Evolutionary conservation across 129 eudicot genomes (phyloP), one percentile per base, ranked within the genome.

Genomic region (Kitagawia praeruptora): DNA sequence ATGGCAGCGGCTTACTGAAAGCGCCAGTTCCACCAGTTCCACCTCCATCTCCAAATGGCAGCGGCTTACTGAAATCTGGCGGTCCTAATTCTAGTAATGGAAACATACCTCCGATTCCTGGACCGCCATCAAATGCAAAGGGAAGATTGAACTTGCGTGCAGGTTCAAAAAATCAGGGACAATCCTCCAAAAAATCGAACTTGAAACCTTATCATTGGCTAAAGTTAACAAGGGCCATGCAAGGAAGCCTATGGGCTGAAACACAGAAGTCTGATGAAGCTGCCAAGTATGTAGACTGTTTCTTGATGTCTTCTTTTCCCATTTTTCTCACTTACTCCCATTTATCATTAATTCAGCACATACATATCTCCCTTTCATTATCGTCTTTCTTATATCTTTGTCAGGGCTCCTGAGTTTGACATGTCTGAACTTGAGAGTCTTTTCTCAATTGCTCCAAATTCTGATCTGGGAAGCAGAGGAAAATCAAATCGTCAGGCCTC

Each of bases 221-320:
- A 85, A 95, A 92, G 85, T 80, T 95, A 81, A 92, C 94, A 54
- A 90, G 97, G 85, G 97, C 89, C 71, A 83, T 92, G 63, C 97
- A 95, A 87, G 99, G 97, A 70, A 95, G 99, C 90, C 81, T 95
- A 70, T 95, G 99, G 99, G 99, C 99, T 44, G 99, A 95, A 84
- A 83, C 96, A 79, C 96, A 90, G 82, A 92, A 89, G 83, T 77
- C 89, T 0, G 96, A 90, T 45, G 97, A 92, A 80, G 90, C 95
- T 80, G 89, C 86, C 51, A 92, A 89, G 98, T 95, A 87, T 69
- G 87, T 71, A 74, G 77, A 40, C 23, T 25, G 51, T 70, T 45
- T 44, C 23, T 58, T 42, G n/a, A 46, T 42, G 41, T 46, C 45
- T 67, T 40, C 63, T 47, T 77, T 74, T 37, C 74, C 74, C 25